Percentiles rank a stretch among this genome's conserved stretches.
phyloP scores from a whole-genome alignment of 345 rosid genomes.

The Brassica napus region DNA sequence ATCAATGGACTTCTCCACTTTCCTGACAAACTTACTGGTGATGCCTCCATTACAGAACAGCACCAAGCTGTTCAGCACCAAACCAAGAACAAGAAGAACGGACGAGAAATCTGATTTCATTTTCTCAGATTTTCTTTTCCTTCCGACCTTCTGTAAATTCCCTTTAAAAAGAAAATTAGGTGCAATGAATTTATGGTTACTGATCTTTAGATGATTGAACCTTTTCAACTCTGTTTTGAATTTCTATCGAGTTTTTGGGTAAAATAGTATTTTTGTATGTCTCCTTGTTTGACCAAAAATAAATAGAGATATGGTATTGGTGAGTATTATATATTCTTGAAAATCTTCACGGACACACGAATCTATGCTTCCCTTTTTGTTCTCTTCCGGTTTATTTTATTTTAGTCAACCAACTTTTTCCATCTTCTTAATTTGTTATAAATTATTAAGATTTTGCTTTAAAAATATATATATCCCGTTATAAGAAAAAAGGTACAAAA shows the following conservation, averaged over 20 bases:
- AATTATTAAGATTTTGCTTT: no score
- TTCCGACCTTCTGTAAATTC: neutral
- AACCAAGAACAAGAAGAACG: constrained; percentile 37
- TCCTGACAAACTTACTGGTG: constrained; percentile 66
- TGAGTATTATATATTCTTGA: neutral
- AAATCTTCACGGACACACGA: constrained; percentile 23
- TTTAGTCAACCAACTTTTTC: neutral
- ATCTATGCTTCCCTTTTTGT: constrained; percentile 12
- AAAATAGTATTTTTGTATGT: neutral
- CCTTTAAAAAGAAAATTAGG: neutral
- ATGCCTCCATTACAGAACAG: constrained; percentile 62
- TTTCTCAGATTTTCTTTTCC: constrained; percentile 15
- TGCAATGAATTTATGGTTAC: neutral
- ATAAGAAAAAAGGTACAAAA: no score
- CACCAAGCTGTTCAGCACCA: constrained; percentile 44
- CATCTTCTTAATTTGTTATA: no score
- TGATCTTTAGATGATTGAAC: neutral
- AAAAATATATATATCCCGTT: no score
- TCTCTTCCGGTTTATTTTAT: neutral
- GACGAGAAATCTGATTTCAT: constrained; percentile 24
- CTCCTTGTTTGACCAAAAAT: constrained; percentile 10
- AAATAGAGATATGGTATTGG: neutral
- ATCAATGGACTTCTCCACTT: constrained; percentile 51
- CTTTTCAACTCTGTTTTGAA: constrained; percentile 2
- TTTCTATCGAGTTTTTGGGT: neutral